Evolutionary conservation across 2,329 filamentous ascomycete genomes (phyloP), one percentile per base, ranked within the genome.

Genomic region (Didymellaceae sp.): DNA sequence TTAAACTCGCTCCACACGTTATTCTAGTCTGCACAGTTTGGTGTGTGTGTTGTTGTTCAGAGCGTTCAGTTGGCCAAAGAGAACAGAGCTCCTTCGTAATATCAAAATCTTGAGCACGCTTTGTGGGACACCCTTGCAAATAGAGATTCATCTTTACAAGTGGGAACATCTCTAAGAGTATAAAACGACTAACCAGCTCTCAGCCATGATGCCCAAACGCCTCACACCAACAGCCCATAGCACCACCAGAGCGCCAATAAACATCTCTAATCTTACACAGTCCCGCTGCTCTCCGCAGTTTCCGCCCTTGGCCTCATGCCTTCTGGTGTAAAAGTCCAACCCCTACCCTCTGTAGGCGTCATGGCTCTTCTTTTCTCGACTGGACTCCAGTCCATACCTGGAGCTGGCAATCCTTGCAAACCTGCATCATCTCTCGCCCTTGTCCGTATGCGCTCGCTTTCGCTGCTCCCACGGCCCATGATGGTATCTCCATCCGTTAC

Each of bases 301-400:
- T 70, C 66, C n/a, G 72, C 72, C 41, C 72, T 66, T 13, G 68
- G 65, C 43, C 68, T 59, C 42, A 57, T 61, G 1, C 62, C 65
- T 26, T 69, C 67, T 5, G 57, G 55, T 4, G 62, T 59, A 42
- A 66, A 69, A 1, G 55, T 59, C 64, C 69, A 70, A 0, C 62
- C 61, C 38, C 63, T 59, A 2, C 63, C 61, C 44, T 72, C 71
- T 1, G 72, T 75, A 10, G 72, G 72, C 43, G 72, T 75, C 71
- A 74, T 73, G 5, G 72, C 71, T 38, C 69, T 58, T 42, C 72
- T 60, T 52, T 56, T 63, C 58, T 74, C 72, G 2, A 74, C 58
- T 0, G 72, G 72, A 58, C 67, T 72, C 71, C 72, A 75, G 0
- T 74, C 72, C 61, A 72, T 63, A 0, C 69, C 68, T 0, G 70